These are phyloP conservation scores for Neophaeococcomyces mojaviensis DNA, from an alignment of 2,329 filamentous ascomycete genomes.

Conservation along the genomic window DNA sequence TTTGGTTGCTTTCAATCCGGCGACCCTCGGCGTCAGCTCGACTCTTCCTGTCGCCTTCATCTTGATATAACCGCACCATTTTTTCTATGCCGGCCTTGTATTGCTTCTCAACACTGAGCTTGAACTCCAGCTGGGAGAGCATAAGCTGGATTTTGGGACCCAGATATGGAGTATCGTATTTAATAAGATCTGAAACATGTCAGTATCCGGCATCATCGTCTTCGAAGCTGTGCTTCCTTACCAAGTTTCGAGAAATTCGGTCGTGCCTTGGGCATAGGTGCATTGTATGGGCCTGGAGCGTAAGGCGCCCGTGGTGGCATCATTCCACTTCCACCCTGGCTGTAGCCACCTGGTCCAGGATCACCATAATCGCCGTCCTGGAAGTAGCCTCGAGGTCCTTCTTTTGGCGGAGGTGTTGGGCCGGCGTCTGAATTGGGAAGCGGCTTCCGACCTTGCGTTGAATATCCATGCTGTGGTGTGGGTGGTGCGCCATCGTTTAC, in stretches of 20 bases:
- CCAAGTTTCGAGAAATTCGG: slow-evolving; percentile 96
- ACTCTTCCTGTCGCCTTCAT: slow-evolving; percentile 96
- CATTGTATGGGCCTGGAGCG: slow-evolving; percentile 57
- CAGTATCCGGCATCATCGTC: background rate
- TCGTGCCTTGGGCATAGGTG: slow-evolving; percentile 62
- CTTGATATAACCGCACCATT: slow-evolving; percentile 95
- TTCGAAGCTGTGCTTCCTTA: slow-evolving; percentile 37
- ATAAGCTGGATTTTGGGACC: slow-evolving; percentile 97
- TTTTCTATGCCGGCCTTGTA: slow-evolving; percentile 99
- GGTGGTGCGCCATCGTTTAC: slow-evolving; percentile 52
- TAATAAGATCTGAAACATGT: slow-evolving; percentile 70
- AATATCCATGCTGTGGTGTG: slow-evolving; percentile 37
- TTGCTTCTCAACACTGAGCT: slow-evolving; percentile 96
- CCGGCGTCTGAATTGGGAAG: slow-evolving; percentile 22
- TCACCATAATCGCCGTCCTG: slow-evolving; percentile 59
- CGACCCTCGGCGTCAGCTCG: slow-evolving; percentile 83
- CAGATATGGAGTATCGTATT: slow-evolving; percentile 92
- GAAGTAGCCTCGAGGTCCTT: slow-evolving; percentile 44
- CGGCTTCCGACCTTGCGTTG: slow-evolving; percentile 5
- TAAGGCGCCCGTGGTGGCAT: slow-evolving; percentile 79
- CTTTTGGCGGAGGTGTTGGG: slow-evolving; percentile 68
- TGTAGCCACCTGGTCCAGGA: slow-evolving; percentile 45
- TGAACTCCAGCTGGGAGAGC: slow-evolving; percentile 97
- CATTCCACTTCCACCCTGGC: slow-evolving; percentile 58
- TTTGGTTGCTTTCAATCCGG: slow-evolving; percentile 91